A percentile compares a stretch with the other conserved stretches of the same genome.
Evolutionary conservation across 2,329 filamentous ascomycete species (phyloP).

Genomic region (Sphaerulina vaccinii): DNA sequence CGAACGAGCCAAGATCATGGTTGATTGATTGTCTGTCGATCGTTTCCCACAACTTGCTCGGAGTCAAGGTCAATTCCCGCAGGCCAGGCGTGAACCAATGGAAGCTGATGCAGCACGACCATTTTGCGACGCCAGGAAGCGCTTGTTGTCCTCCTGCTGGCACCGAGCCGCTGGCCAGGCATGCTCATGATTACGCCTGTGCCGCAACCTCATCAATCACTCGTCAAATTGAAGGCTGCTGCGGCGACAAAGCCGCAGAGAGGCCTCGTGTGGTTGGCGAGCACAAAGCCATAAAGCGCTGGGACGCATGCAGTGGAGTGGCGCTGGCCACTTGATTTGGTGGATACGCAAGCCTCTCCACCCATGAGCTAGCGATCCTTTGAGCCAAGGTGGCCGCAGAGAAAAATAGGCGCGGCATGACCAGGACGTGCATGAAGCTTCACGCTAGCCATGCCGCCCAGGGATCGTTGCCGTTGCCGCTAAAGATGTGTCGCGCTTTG

Average conservation of each 20-base stretch:
- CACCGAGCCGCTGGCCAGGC: conserved; percentile 19
- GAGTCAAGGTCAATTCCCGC: conserved; percentile 14
- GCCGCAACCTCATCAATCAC: conserved; percentile 1
- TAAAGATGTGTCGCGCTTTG: conserved; percentile 30
- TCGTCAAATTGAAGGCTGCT: background rate
- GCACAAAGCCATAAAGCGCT: background rate
- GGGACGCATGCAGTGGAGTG: conserved; percentile 15
- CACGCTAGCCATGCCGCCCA: conserved; percentile 24
- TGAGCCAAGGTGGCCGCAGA: conserved; percentile 16
- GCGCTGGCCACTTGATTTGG: conserved; percentile 11
- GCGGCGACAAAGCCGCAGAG: conserved; percentile 9
- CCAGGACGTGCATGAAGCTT: conserved; percentile 26
- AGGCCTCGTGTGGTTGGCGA: conserved; percentile 8
- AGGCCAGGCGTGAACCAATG: conserved; percentile 15
- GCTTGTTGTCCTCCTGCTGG: conserved; percentile 5
- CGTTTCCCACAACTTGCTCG: background rate
- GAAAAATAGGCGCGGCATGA: conserved; percentile 22
- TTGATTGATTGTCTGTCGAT: conserved; percentile 2
- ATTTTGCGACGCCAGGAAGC: background rate
- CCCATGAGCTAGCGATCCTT: conserved; percentile 17
- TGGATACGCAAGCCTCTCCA: conserved; percentile 21
- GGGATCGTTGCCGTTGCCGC: conserved; percentile 25
- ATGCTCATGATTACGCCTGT: conserved; percentile 2
- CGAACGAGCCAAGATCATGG: conserved; percentile 6
- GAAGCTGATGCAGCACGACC: background rate